Evolutionary conservation across 2,329 filamentous ascomycete species (phyloP).

Genomic region (Trichoderma citrinoviride): DNA sequence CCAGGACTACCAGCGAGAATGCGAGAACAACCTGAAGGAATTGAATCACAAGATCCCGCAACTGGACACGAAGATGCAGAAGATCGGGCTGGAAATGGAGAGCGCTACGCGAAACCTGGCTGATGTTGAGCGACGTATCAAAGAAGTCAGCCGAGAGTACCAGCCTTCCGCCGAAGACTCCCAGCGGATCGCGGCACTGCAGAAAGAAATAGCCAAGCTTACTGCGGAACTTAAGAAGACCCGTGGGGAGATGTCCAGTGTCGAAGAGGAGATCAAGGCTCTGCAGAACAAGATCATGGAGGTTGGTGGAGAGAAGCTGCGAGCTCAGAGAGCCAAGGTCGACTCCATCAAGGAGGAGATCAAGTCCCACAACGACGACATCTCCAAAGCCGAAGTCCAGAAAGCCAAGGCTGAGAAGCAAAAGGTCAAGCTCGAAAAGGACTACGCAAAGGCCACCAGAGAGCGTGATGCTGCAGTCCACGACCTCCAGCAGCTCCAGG

Average conservation of each 20-base stretch:
- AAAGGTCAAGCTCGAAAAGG: conserved; percentile 80
- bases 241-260: conserved; percentile 77
- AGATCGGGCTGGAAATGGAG: conserved; percentile 82
- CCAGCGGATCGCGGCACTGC: conserved; percentile 65
- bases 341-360: conserved; percentile 87
- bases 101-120: conserved; percentile 80
- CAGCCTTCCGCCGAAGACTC: conserved; percentile 80
- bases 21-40: conserved; percentile 70
- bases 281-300: conserved; percentile 98
- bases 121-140: conserved; percentile 79
- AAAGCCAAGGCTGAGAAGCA: conserved; percentile 95
- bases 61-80: conserved; percentile 87
- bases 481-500: conserved; percentile 75
- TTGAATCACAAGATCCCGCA: conserved; percentile 76
- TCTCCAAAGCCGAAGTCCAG: conserved; percentile 81
- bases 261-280: conserved; percentile 88
- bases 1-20: conserved; percentile 77
- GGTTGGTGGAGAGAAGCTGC: conserved; percentile 88
- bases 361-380: conserved; percentile 72
- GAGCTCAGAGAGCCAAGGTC: conserved; percentile 85
- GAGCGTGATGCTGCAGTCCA: conserved; percentile 70
- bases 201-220: conserved; percentile 73
- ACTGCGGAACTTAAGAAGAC: conserved; percentile 78
- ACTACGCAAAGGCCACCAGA: conserved; percentile 71
- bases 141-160: conserved; percentile 79